Conservation (phyloP, 1,284 basidiomycete genomes). For the Malassezia restricta region DNA sequence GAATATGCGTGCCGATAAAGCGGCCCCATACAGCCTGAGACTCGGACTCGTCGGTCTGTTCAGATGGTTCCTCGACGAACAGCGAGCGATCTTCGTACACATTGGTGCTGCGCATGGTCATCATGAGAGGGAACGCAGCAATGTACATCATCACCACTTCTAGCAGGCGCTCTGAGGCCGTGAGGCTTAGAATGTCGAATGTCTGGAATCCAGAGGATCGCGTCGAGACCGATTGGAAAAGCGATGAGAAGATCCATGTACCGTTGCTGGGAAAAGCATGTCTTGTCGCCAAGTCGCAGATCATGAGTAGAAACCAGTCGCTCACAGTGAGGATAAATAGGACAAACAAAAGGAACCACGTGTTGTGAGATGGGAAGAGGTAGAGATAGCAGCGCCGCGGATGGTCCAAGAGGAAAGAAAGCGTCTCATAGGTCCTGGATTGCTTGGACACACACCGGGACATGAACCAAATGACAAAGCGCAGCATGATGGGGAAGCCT, state of each 20-base stretch:
- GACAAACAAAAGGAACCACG: conserved; percentile 72
- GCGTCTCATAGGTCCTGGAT: conserved; percentile 63
- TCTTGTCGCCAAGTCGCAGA: conserved; percentile 55
- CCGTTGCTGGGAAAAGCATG: conserved; percentile 51
- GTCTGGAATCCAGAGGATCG: conserved; percentile 77
- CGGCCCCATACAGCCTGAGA: conserved; percentile 55
- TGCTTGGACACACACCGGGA: conserved; percentile 55
- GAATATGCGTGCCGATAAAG: conserved; percentile 66
- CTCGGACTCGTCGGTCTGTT: neutral
- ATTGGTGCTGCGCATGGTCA: conserved; percentile 87
- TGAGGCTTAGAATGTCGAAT: conserved; percentile 59
- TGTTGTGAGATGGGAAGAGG: conserved; percentile 79
- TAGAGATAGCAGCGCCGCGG: conserved; percentile 88
- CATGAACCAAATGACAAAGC: conserved; percentile 55
- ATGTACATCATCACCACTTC: conserved; percentile 58
- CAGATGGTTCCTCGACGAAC: conserved; percentile 23
- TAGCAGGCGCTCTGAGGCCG: conserved; percentile 74
- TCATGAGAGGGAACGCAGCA: conserved; percentile 51
- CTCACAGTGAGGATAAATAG: conserved; percentile 55
- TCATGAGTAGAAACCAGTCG: conserved; percentile 77
- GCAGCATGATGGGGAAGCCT: conserved; percentile 50
- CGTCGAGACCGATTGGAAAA: conserved; percentile 54
- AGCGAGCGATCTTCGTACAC: conserved; percentile 72
- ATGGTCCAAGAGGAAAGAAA: conserved; percentile 85
- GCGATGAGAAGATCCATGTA: conserved; percentile 46